Percentiles rank a stretch among this genome's conserved stretches.
phyloP scores from a whole-genome alignment of 805 yeast species.

The Sugiyamaella boreocaroliniensis region DNA sequence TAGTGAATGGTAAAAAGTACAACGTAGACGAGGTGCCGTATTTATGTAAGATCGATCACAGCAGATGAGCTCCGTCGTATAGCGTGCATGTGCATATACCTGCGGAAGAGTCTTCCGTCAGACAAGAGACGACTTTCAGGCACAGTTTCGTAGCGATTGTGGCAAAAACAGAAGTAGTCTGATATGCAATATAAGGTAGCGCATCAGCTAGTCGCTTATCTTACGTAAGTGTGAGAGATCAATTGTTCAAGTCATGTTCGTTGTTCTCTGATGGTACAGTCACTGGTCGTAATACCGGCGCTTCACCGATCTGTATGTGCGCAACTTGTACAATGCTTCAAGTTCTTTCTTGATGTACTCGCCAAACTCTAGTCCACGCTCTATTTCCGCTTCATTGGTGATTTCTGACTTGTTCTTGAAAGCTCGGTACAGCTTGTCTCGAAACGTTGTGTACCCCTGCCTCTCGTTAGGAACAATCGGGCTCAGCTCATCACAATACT shows the following conservation, averaged over 20 bases:
- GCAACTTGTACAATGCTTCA: constrained; percentile 31
- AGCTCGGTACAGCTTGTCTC: constrained; percentile 26
- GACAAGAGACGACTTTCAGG: no score
- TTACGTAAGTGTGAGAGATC: not conserved
- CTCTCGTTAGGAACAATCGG: constrained; percentile 4
- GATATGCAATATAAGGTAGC: no score
- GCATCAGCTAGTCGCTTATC: not conserved
- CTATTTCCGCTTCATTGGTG: constrained; percentile 23
- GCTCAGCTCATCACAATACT: constrained; percentile 4
- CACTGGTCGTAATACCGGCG: constrained; percentile 22
- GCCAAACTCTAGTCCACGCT: constrained; percentile 29
- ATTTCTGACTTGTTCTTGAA: constrained; percentile 26
- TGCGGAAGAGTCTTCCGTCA: no score
- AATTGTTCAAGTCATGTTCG: not conserved
- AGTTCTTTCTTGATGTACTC: constrained; percentile 35
- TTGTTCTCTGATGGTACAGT: no score
- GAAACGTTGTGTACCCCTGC: constrained; percentile 28
- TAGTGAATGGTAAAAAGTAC: not conserved
- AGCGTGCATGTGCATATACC: no score
- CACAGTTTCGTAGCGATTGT: no score
- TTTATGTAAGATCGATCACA: not conserved
- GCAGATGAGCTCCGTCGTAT: no score
- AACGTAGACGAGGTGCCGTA: not conserved
- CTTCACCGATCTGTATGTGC: constrained; percentile 33
- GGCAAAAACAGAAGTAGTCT: no score